Evolutionary conservation across 768 basidiomycete species (phyloP).

Genomic region (Stropharia rugosoannulata): DNA sequence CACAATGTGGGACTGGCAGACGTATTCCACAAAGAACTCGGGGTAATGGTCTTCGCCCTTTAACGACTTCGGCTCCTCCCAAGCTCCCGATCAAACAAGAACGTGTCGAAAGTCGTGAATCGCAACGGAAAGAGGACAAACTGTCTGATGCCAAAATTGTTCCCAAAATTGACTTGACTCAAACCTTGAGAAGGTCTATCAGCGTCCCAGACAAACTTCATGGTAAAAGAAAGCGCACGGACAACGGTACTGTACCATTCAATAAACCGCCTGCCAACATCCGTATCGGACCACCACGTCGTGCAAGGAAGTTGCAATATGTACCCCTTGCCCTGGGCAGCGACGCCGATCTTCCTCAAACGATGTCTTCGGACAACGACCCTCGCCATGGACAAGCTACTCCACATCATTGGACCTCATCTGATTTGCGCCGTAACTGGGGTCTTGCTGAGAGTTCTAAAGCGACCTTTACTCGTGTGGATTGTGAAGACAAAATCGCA

Average conservation of each 20-base stretch:
- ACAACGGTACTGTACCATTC: background rate
- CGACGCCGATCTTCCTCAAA: conserved; percentile 18
- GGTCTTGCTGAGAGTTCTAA: background rate
- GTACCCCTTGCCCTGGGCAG: conserved; percentile 10
- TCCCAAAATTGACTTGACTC: conserved; percentile 18
- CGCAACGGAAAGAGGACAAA: no score
- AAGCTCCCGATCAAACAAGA: no score
- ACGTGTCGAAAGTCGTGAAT: no score
- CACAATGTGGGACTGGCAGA: background rate
- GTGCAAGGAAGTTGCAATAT: conserved; percentile 3
- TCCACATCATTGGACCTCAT: conserved; percentile 67
- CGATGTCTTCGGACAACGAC: conserved; percentile 64
- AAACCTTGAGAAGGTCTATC: conserved; percentile 9
- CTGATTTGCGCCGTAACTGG: conserved; percentile 31
- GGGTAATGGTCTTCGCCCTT: background rate
- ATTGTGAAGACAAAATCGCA: conserved; percentile 16
- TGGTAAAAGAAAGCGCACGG: conserved; percentile 20
- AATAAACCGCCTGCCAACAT: conserved; percentile 11
- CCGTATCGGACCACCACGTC: conserved; percentile 7
- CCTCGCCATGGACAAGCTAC: conserved; percentile 64
- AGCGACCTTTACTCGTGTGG: conserved; percentile 6
- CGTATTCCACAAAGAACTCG: background rate
- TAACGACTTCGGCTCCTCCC: background rate
- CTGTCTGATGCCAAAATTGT: background rate
- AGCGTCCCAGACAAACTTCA: conserved; percentile 15